Base-by-base conservation (phyloP, 805 yeast genomes). In the Sugiyamaella marilandica region DNA sequence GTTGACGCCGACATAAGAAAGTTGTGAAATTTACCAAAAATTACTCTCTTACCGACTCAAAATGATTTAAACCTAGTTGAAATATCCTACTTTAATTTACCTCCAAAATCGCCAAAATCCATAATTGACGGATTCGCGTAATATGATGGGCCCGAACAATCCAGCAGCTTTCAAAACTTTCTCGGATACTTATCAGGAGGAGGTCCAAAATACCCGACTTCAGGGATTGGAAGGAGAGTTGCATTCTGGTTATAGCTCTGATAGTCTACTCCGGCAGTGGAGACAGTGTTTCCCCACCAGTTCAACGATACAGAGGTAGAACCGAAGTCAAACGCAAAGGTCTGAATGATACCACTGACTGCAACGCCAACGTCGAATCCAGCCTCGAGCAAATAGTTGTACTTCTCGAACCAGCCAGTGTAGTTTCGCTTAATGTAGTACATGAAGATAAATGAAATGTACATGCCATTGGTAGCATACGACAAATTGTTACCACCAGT, bases 371-470 rank as follows among this genome's bases (percentile, higher is more conserved):
- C 77, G 7, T 77, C 73, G 13, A 77, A 63, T 1, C 77, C 80
- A 51, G 77, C 71, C 43, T 76, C 73, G 49, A 77, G 65, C 16
- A 78, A 69, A 58, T 77, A 78, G 60, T 76, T 76, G 64, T 77
- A 78, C 63, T 75, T 76, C 51, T 75, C 77, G 81, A 81, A 77
- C 82, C 81, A 77, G 18, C 66, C 61, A 4, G 73, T 62, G 59
- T 74, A 77, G 51, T 69, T 62, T 48, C 67, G 65, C 51, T 74
- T 74, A 52, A 77, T 61, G 51, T 67, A 64, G 59, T 71, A 72
- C 74, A 75, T 77, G 71, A 78, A 78, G 36, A 68, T 48, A 56
- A 67, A 70, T 21, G 78, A 72, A 45, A 76, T 36, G 39, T 63
- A 63, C 36, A 75, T 63, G 5, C 77, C 79, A 1, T 75, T 70